Evolutionary conservation across 164 flowering plant genomes (phyloP).

Genomic region (Brasenia schreberi): DNA sequence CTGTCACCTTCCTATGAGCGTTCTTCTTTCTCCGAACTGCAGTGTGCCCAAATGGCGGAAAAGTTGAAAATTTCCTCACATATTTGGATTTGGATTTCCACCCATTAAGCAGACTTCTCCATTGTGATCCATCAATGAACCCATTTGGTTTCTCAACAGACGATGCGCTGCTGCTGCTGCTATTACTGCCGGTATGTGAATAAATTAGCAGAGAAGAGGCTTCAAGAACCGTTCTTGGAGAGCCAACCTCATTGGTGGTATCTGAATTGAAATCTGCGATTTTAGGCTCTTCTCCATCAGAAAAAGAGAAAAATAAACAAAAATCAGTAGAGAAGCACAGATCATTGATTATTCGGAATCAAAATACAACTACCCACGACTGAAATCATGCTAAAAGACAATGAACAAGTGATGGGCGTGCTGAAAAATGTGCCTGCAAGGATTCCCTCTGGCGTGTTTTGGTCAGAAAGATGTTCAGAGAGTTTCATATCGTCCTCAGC

Average conservation of each 20-base stretch:
- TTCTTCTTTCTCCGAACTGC: conserved; percentile 31
- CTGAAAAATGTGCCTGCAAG: background rate
- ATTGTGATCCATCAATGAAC: conserved; percentile 16
- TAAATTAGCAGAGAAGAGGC: conserved; percentile 23
- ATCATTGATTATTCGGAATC: no score
- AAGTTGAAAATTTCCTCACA: conserved; percentile 32
- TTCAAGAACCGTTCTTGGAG: conserved; percentile 60
- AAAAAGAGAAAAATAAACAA: background rate
- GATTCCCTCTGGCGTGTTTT: background rate
- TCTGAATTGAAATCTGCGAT: background rate
- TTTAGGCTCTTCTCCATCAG: background rate
- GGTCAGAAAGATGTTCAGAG: background rate
- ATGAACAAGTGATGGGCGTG: background rate
- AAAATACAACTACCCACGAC: background rate
- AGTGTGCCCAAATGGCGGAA: conserved; percentile 27
- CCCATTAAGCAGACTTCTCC: conserved; percentile 36
- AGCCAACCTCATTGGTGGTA: conserved; percentile 5
- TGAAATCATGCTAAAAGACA: background rate
- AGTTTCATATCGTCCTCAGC: background rate
- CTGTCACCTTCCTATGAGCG: conserved; percentile 29
- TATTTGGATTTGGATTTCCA: conserved; percentile 38
- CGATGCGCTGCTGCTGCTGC: conserved; percentile 6
- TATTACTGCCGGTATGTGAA: conserved; percentile 33
- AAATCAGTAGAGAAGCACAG: background rate
- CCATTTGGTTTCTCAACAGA: conserved; percentile 1